Percentiles rank a stretch among this genome's conserved stretches.
phyloP scores from a whole-genome alignment of 768 basidiomycete genomes.

The Podaxis sp. region DNA sequence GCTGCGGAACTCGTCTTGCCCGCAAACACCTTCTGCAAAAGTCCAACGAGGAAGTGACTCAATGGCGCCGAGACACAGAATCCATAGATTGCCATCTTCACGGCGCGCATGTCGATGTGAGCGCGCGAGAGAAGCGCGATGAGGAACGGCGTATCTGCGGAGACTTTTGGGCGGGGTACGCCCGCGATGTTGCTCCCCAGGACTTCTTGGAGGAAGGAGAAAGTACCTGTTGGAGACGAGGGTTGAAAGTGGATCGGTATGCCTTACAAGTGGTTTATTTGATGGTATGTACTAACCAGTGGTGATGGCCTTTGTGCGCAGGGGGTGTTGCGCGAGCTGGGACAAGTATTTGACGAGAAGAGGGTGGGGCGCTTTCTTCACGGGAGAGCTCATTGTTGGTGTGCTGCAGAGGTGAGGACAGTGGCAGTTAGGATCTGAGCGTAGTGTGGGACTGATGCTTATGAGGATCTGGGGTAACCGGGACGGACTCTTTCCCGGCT shows the following conservation, averaged over 20 bases:
- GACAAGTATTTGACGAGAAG: conserved; percentile 70
- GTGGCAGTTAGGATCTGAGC: background rate
- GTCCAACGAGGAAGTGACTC: conserved; percentile 69
- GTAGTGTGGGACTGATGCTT: background rate
- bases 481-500: conserved; percentile 9
- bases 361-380: conserved; percentile 34
- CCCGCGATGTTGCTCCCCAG: conserved; percentile 73
- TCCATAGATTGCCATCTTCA: conserved; percentile 86
- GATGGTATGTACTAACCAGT: conserved; percentile 45
- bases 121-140: conserved; percentile 51
- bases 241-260: conserved; percentile 4
- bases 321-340: conserved; percentile 65
- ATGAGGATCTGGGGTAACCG: conserved; percentile 8
- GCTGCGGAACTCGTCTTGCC: conserved; percentile 66
- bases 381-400: conserved; percentile 39
- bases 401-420: conserved; percentile 4
- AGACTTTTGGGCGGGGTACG: conserved; percentile 44
- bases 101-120: conserved; percentile 67
- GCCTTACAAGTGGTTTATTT: background rate
- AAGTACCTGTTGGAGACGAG: conserved; percentile 32
- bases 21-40: conserved; percentile 73
- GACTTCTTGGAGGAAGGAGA: conserved; percentile 78
- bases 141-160: conserved; percentile 55
- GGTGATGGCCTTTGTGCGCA: conserved; percentile 81
- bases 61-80: conserved; percentile 83